phyloP scores from a whole-genome alignment of 768 basidiomycete genomes.

The Lactarius pseudohatsudake region DNA sequence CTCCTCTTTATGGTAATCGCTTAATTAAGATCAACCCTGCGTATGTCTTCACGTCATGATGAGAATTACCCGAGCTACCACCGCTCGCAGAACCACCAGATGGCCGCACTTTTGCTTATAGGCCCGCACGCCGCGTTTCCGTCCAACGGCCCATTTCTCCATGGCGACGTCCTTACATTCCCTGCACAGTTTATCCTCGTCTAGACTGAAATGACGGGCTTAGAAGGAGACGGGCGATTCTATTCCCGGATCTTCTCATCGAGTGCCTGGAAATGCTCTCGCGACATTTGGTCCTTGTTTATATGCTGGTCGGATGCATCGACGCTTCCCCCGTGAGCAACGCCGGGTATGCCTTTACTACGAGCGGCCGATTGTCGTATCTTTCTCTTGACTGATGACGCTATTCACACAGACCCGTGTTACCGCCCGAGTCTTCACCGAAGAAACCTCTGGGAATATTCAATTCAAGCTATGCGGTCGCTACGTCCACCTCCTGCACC shows the following conservation, averaged over 20 bases:
- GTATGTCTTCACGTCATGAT: no score
- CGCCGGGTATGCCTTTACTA: neutral
- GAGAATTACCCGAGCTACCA: neutral
- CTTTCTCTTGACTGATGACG: neutral
- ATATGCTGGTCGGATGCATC: conserved; percentile 38
- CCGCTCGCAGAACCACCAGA: neutral
- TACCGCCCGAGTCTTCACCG: neutral
- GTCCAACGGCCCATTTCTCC: neutral
- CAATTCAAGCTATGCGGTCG: conserved; percentile 32
- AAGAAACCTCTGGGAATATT: conserved; percentile 28
- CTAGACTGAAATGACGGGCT: conserved; percentile 9
- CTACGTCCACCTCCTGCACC: neutral
- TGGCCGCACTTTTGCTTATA: neutral
- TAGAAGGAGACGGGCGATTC: neutral
- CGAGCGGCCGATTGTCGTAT: neutral
- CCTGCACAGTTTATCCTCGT: neutral
- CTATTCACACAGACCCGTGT: neutral
- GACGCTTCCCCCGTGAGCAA: neutral
- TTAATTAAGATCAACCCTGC: no score
- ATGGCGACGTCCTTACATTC: neutral
- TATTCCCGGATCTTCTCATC: neutral
- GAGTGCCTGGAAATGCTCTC: conserved; percentile 17
- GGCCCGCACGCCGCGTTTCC: neutral
- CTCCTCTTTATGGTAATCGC: no score
- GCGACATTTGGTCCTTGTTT: conserved; percentile 49